A percentile compares a stretch with the other conserved stretches of the same genome.
Conservation (phyloP, 139 green algal genomes). For the Micractinium sp. region DNA sequence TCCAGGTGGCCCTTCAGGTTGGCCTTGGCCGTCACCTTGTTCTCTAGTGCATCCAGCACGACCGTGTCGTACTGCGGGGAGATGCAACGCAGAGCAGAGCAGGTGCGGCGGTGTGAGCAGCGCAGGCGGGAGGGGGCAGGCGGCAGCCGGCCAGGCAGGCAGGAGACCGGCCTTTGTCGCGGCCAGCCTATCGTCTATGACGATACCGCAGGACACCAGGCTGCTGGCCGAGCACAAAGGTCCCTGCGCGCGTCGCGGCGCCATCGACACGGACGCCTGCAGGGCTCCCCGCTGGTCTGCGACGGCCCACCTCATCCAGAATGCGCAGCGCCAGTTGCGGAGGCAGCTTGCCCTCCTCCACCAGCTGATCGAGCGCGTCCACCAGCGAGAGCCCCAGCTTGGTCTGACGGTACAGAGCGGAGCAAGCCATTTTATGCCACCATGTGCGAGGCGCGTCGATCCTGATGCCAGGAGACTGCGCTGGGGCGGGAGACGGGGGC, state of each 20-base stretch:
- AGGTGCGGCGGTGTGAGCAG: not conserved
- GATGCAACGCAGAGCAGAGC: not conserved
- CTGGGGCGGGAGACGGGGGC: no score
- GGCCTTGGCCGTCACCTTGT: constrained; percentile 32
- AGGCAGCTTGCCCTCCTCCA: constrained; percentile 52
- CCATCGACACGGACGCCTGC: not conserved
- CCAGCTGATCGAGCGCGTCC: constrained; percentile 54
- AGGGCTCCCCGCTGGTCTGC: not conserved
- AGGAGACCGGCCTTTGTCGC: not conserved
- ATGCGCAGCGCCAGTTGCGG: constrained; percentile 52
- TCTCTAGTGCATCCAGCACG: not conserved
- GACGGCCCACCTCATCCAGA: constrained; percentile 43
- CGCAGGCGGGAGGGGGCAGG: not conserved
- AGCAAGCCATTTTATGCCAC: not conserved
- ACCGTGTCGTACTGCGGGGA: constrained; percentile 22
- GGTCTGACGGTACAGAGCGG: constrained; percentile 34
- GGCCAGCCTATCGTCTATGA: no score
- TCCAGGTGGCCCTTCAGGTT: constrained; percentile 54
- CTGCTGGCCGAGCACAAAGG: not conserved
- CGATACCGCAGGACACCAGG: not conserved
- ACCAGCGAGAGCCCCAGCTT: constrained; percentile 58
- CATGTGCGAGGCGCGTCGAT: no score
- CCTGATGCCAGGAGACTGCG: no score
- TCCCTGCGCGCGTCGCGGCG: not conserved
- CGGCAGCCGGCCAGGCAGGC: not conserved